phyloP scores from a whole-genome alignment of 2,329 filamentous ascomycete genomes.

The Myotisia sp. region DNA sequence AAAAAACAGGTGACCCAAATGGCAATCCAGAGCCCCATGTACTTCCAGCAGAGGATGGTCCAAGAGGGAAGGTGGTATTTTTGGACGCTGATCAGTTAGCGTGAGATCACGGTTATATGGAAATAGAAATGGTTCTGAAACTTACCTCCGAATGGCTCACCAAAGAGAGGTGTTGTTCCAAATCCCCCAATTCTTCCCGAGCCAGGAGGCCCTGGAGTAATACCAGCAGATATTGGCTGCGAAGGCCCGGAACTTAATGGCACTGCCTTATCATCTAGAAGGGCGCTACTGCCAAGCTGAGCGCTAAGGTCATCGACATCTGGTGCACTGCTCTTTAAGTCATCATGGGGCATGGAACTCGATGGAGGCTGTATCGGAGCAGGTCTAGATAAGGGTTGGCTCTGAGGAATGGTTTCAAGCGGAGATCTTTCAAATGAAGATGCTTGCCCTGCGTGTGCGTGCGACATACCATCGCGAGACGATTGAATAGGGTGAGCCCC shows the following conservation, averaged over 20 bases:
- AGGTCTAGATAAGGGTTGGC: constrained; percentile 66
- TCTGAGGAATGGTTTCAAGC: constrained; percentile 45
- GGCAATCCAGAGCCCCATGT: constrained; percentile 25
- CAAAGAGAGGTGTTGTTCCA: constrained; percentile 28
- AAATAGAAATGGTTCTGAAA: constrained; percentile 8
- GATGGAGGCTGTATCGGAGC: constrained; percentile 77
- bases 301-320: constrained; percentile 59
- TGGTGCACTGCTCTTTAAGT: constrained; percentile 31
- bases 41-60: constrained; percentile 17
- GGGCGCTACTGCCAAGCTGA: constrained; percentile 78
- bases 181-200: constrained; percentile 31
- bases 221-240: constrained; percentile 26
- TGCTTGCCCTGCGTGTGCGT: constrained; percentile 58
- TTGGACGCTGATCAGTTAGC: constrained; percentile 22
- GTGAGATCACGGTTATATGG: constrained; percentile 4
- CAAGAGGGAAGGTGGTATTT: constrained; percentile 21
- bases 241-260: constrained; percentile 40
- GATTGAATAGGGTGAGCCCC: constrained; percentile 18
- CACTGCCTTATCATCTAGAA: constrained; percentile 63
- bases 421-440: constrained; percentile 49
- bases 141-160: constrained; percentile 31
- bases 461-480: constrained; percentile 28
- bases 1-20: constrained; percentile 27
- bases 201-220: constrained; percentile 37
- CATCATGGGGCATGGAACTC: constrained; percentile 47